Percentiles rank a stretch among this genome's conserved stretches.
phyloP scores from a whole-genome alignment of 805 yeast species.

The Wickerhamomyces silvicola region DNA sequence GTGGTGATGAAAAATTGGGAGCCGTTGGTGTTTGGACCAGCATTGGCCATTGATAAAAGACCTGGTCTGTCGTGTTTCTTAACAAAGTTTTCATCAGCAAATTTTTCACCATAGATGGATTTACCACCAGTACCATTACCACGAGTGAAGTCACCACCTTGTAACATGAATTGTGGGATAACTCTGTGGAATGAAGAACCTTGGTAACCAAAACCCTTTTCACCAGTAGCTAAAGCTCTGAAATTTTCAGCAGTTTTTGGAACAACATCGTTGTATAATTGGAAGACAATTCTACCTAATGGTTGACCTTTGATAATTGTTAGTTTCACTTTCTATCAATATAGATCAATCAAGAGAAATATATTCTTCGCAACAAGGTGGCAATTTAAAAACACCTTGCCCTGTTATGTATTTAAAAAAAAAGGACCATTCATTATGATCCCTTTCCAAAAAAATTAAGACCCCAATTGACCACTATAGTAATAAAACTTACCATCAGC shows the following conservation, averaged over 20 bases:
- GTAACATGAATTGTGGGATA: conserved; percentile 96
- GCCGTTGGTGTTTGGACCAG: conserved; percentile 97
- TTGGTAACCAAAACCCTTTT: conserved; percentile 91
- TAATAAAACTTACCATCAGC: no score
- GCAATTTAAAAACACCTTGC: no score
- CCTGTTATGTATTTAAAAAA: no score
- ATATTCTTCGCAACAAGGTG: no score
- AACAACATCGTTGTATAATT: conserved; percentile 82
- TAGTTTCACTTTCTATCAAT: no score
- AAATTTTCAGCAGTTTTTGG: conserved; percentile 97
- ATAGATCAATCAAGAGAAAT: no score
- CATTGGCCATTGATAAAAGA: conserved; percentile 93
- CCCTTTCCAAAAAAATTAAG: no score
- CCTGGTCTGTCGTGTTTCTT: conserved; percentile 75
- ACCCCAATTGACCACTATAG: no score
- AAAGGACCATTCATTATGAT: no score
- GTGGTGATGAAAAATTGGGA: conserved; percentile 97
- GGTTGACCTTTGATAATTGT: no score
- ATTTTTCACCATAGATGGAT: conserved; percentile 76
- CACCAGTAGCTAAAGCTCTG: conserved; percentile 93
- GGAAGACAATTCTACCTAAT: conserved; percentile 80
- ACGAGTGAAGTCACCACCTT: conserved; percentile 92
- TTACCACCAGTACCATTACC: conserved; percentile 98
- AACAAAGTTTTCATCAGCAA: conserved; percentile 71
- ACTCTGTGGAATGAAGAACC: conserved; percentile 94